Conservation (phyloP, 2,329 filamentous ascomycete genomes). For the Tolypocladium amazonense region DNA sequence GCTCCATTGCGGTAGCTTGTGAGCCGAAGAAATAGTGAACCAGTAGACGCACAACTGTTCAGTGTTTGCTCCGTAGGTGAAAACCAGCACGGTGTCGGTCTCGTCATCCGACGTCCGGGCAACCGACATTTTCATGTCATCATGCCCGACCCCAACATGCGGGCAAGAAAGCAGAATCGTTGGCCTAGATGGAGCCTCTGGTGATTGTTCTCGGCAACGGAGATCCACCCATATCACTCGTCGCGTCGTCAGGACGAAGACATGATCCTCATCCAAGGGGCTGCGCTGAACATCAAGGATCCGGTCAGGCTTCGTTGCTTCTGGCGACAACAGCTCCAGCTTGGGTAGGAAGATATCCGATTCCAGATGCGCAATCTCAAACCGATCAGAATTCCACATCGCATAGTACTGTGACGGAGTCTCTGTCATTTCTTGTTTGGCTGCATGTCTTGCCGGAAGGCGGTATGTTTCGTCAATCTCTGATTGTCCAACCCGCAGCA, state of each 20-base stretch:
- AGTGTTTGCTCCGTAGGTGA: constrained; percentile 19
- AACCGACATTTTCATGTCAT: constrained; percentile 17
- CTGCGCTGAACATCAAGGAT: constrained; percentile 48
- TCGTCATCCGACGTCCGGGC: constrained; percentile 12
- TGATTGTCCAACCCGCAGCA: constrained; percentile 28
- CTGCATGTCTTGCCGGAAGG: constrained; percentile 4
- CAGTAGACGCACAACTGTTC: constrained; percentile 24
- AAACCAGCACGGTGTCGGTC: constrained; percentile 16
- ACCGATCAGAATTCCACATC: constrained; percentile 24
- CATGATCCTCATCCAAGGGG: constrained; percentile 32
- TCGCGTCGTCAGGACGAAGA: constrained; percentile 48
- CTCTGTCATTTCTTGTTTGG: background rate
- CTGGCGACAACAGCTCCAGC: constrained; percentile 14
- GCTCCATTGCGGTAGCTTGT: constrained; percentile 24
- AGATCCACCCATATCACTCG: constrained; percentile 39
- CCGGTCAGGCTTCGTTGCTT: constrained; percentile 17
- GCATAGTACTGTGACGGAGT: constrained; percentile 13
- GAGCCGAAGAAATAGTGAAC: constrained; percentile 15
- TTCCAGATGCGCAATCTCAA: constrained; percentile 25
- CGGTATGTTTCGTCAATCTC: constrained; percentile 11
- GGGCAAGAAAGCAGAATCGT: constrained; percentile 16
- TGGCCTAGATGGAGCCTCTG: constrained; percentile 7
- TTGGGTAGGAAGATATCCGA: constrained; percentile 16
- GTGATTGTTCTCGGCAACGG: constrained; percentile 6
- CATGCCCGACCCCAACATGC: constrained; percentile 14